Conservation (phyloP, 2,329 filamentous ascomycete species). For the Aspergillus oerlinghausenensis region DNA sequence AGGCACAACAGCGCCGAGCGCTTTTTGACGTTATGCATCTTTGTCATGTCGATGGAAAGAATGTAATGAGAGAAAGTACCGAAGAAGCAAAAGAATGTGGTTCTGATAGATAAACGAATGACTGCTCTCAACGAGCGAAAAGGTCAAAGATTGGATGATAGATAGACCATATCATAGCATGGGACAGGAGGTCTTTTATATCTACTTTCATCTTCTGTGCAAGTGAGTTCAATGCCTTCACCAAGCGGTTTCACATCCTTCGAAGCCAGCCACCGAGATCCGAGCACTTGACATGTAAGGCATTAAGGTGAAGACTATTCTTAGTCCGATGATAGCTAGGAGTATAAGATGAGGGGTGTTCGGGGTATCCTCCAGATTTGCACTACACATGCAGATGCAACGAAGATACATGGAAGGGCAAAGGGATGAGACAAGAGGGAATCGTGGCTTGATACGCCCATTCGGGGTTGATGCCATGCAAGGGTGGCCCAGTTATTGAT, state of each 20-base stretch:
- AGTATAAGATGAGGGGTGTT: neutral
- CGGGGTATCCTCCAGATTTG: neutral
- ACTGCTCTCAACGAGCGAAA: neutral
- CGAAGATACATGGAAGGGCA: neutral
- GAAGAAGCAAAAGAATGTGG: neutral
- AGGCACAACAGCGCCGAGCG: conserved; percentile 29
- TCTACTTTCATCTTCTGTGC: neutral
- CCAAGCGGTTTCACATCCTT: neutral
- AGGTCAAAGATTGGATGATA: conserved; percentile 4
- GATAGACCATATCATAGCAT: neutral
- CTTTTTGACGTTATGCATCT: conserved; percentile 23
- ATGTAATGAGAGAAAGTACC: neutral
- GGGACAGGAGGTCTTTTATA: neutral
- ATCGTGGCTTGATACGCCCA: conserved; percentile 1
- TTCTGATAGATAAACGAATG: neutral
- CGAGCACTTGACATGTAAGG: conserved; percentile 6
- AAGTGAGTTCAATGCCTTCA: neutral
- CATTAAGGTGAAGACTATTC: neutral
- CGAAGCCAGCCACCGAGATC: conserved; percentile 1
- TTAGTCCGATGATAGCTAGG: neutral
- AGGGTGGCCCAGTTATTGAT: neutral
- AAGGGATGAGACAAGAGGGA: neutral
- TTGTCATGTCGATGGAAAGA: neutral
- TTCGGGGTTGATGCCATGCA: conserved; percentile 6
- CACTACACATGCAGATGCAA: neutral